A percentile compares a stretch with the other conserved stretches of the same genome.
These are phyloP conservation scores for Xylaria longipes DNA, from an alignment of 495 filamentous ascomycete genomes.

Conservation along the genomic window DNA sequence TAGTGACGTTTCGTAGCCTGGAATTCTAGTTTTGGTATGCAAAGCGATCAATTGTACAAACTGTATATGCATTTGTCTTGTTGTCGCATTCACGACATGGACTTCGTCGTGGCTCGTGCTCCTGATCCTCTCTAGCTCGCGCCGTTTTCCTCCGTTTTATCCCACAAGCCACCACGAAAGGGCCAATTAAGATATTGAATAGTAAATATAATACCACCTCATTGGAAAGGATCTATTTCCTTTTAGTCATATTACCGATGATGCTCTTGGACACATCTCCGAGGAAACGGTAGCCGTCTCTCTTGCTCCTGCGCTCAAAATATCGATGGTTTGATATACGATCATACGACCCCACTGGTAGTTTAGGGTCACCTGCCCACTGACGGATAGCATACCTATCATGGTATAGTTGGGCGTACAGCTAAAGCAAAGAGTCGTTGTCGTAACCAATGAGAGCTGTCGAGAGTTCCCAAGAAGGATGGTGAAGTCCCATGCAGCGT, in stretches of 20 bases:
- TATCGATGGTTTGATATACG: background rate
- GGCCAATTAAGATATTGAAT: background rate
- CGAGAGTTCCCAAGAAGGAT: conserved; percentile 5
- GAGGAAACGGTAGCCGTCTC: too few relatives aligned
- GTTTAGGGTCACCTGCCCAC: background rate
- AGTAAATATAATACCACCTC: background rate
- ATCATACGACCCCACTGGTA: background rate
- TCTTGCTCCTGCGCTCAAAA: background rate
- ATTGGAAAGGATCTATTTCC: background rate
- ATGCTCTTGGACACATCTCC: background rate
- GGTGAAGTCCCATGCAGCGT: conserved; percentile 4
- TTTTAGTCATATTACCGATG: background rate
- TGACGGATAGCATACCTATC: background rate
- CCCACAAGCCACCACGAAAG: background rate
- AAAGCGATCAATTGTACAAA: background rate
- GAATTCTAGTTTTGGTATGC: background rate
- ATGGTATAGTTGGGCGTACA: background rate
- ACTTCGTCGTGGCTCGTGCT: background rate
- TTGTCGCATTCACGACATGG: too few relatives aligned
- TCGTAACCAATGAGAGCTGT: conserved; percentile 3
- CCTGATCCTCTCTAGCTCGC: background rate
- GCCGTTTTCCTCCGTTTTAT: background rate
- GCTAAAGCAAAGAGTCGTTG: background rate
- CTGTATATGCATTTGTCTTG: background rate
- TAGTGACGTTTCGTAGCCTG: background rate